Base-by-base conservation (phyloP, 2,329 filamentous ascomycete species). In the Alternaria ventricosa region DNA sequence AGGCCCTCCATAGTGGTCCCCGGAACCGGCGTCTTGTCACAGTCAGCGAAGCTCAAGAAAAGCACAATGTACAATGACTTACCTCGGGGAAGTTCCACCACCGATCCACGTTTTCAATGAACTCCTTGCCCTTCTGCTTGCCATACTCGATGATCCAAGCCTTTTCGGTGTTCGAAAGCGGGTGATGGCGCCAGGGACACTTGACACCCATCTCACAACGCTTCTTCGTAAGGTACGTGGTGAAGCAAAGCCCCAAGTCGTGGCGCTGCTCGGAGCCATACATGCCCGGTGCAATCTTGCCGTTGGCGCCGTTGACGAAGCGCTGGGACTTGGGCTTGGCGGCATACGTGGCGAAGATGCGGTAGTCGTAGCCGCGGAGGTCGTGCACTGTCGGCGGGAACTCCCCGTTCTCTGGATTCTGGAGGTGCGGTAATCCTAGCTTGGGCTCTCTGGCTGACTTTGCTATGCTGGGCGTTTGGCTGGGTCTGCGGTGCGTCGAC, bases 181-280 rank as follows among this genome's bases (percentile, higher is more conserved):
- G 62, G 36, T 67, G 64, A 47, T 69, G 66, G 13, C 66, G 64
- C 66, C 66, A 69, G 9, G 64, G 59, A 46, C 66, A 69, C 11
- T 27, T 43, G 12, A 55, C 10, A 1, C 62, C 64, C 50, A 65
- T 63, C 44, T 67, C 60, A 45, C 66, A 69, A 7, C 23, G 12
- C 13, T 28, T 27, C 11, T 20, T 30, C 18, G 66, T 69, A 13
- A 60, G 59, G 18, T 67, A 69, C 0, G 66, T 67, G 8, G 55
- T 13, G 44, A 61, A 65, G 43, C 66, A 69, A 12, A 69, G 36
- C 2, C 66, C 66, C 3, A 69, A 51, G 3, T 69, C 66, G 13
- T 60, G 57, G 13, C 12, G 45, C 8, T 33, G 22, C 13, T 41
- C 33, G 4, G 61, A 56, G 7, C 64, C 66, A 15, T 69, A 69